Conservation (phyloP, 768 basidiomycete genomes). For the Pulveroboletus sp. region DNA sequence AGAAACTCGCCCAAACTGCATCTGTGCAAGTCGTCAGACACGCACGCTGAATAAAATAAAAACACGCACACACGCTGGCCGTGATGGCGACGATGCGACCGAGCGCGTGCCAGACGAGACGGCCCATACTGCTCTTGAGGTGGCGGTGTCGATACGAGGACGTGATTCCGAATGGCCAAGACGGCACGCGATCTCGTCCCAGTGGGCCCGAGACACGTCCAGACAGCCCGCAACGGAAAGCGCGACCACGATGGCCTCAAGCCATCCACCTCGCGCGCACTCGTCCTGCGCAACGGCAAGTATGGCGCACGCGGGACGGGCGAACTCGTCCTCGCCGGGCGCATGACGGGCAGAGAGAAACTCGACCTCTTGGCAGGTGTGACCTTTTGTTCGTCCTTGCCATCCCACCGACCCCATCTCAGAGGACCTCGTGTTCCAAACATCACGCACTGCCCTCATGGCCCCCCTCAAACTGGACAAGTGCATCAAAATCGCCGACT, state of each 20-base stretch:
- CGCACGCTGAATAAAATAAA: too few relatives aligned
- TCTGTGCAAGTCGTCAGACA: slow-evolving; percentile 41
- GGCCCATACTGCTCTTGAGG: slow-evolving; percentile 56
- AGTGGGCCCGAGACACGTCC: slow-evolving; percentile 54
- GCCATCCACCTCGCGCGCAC: slow-evolving; percentile 69
- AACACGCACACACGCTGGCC: slow-evolving; percentile 67
- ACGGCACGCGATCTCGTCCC: slow-evolving; percentile 48
- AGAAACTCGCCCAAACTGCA: slow-evolving; percentile 78
- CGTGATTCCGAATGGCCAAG: slow-evolving; percentile 28
- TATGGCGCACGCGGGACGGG: slow-evolving; percentile 70
- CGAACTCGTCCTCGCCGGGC: slow-evolving; percentile 55
- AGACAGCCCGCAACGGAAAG: slow-evolving; percentile 33
- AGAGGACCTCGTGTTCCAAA: slow-evolving; percentile 65
- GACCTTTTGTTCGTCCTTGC: slow-evolving; percentile 2
- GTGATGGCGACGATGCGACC: slow-evolving; percentile 66
- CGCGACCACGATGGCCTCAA: slow-evolving; percentile 50
- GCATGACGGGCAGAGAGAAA: slow-evolving; percentile 75
- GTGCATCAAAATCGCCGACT: slow-evolving; percentile 66
- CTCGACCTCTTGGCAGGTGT: slow-evolving; percentile 75
- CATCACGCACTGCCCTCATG: slow-evolving; percentile 55
- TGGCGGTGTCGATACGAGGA: slow-evolving; percentile 2
- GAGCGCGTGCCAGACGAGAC: slow-evolving; percentile 79
- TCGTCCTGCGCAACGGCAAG: slow-evolving; percentile 74
- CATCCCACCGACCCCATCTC: slow-evolving; percentile 1
- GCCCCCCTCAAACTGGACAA: slow-evolving; percentile 63